Evolutionary conservation across 805 yeast genomes (phyloP), one percentile per base, ranked within the genome.

Genomic region (Saturnispora kantuleensis): DNA sequence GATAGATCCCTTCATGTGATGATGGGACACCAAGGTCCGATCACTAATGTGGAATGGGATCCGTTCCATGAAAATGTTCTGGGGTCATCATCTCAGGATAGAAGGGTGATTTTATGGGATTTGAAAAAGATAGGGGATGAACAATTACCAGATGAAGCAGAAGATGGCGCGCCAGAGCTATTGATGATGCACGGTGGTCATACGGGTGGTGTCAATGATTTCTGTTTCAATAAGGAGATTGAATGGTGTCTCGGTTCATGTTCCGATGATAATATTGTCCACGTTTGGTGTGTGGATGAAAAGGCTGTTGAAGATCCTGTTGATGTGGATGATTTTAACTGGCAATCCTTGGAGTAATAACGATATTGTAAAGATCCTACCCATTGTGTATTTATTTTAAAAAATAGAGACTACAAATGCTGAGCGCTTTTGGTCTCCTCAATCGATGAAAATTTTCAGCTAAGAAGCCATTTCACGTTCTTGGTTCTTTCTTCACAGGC

Each of bases 121-220:
- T 66, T 86, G 46, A 66, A 69, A 39, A 79, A 76, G 52, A 81
- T 87, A 32, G 96, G 96, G 4, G 84, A 79, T 50, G 95, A 86
- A 56, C 95, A 85, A 60, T 72, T 71, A 11, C 88, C 79, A 52
- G 96, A 86, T 52, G 96, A 87, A 57, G 84, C 87, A 29, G 95
- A 84, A 51, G 96, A 87, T 56, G 96, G 95, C 34, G 83, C 83
- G 26, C 90, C 95, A 4, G 96, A 87, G 60, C 64, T 87, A 31
- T 68, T 86, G 54, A 83, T 86, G 88, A 83, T 87, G 81, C 96
- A 87, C 58, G 95, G 94, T 33, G 96, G 96, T 16, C 95, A 87
- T 57, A 80, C 88, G 15, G 81, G 86, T 13, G 70, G 81, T 5
- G 80, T 84, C 13, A 78, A 80, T 36, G 95, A 84, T 58, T 68